phyloP scores from a whole-genome alignment of 345 rosid genomes.

The Geranium rotundifolium region DNA sequence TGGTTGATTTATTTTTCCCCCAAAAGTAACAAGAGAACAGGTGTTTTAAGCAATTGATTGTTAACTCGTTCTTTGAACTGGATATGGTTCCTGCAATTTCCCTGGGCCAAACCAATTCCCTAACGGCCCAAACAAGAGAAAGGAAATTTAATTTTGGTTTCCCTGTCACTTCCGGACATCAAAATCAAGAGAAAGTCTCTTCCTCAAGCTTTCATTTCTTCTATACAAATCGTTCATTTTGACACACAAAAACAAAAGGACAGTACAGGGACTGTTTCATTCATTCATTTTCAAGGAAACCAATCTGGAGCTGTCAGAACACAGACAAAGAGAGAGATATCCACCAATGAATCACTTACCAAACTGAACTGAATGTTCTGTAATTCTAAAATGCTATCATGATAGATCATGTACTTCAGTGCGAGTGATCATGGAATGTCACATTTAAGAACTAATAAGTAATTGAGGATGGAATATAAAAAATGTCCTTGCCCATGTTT shows the following conservation, averaged over 20 bases:
- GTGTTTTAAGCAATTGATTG: not conserved
- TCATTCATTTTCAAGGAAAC: not conserved
- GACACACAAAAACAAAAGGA: not conserved
- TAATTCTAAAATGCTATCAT: no score
- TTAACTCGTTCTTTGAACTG: not conserved
- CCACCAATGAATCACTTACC: not conserved
- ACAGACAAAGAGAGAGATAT: not conserved
- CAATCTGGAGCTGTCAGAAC: not conserved
- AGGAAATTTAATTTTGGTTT: no score
- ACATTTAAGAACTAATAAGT: no score
- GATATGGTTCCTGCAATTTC: not conserved
- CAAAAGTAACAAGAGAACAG: no score
- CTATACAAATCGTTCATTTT: no score
- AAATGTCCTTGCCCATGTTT: not conserved
- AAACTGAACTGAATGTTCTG: no score
- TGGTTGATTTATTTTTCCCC: no score
- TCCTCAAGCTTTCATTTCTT: no score
- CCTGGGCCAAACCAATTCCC: not conserved
- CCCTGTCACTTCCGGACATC: not conserved
- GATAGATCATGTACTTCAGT: not conserved
- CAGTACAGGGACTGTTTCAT: not conserved
- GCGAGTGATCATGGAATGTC: not conserved
- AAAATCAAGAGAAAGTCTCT: no score
- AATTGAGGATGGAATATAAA: not conserved
- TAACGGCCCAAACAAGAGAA: not conserved